Percentiles rank a stretch among this genome's conserved stretches.
Evolutionary conservation across 257 asterid species (phyloP).

Genomic region (Solanum medicagineum): DNA sequence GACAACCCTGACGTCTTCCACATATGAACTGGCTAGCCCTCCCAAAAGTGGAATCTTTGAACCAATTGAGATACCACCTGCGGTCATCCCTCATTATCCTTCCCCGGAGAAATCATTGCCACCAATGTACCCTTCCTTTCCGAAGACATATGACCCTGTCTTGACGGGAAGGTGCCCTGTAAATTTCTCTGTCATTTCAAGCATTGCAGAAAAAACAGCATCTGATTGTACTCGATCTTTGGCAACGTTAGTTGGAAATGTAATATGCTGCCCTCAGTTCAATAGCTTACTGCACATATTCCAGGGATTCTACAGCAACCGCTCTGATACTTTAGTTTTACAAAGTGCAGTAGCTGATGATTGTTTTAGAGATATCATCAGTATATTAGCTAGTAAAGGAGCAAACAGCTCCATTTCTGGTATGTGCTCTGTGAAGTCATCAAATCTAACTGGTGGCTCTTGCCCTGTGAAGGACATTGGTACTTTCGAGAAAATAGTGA

Average conservation of each 20-base stretch:
- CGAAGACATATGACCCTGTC: constrained; percentile 71
- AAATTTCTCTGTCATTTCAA: constrained; percentile 70
- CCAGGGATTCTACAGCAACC: constrained; percentile 67
- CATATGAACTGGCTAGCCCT: constrained; percentile 48
- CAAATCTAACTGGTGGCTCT: constrained; percentile 84
- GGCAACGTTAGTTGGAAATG: constrained; percentile 73
- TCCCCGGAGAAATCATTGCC: constrained; percentile 55
- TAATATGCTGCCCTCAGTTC: constrained; percentile 93
- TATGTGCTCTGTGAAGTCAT: constrained; percentile 62
- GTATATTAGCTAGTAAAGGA: constrained; percentile 87
- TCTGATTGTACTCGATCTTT: constrained; percentile 71
- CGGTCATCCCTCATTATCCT: constrained; percentile 69
- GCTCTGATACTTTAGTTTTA: constrained; percentile 56
- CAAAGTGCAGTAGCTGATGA: constrained; percentile 74
- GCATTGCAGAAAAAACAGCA: constrained; percentile 74
- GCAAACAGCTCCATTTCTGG: constrained; percentile 72
- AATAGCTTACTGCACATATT: constrained; percentile 88
- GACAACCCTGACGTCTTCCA: constrained; percentile 24
- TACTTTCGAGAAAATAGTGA: constrained; percentile 68
- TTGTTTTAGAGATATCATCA: constrained; percentile 91
- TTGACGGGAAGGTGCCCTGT: constrained; percentile 93
- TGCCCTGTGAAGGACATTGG: constrained; percentile 83
- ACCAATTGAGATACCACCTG: constrained; percentile 87
- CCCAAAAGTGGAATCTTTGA: constrained; percentile 56
- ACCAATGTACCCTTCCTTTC: constrained; percentile 87